Percentiles rank a stretch among this genome's conserved stretches.
Evolutionary conservation across 495 filamentous ascomycete species (phyloP).

Genomic region (Ascobolus immersus): DNA sequence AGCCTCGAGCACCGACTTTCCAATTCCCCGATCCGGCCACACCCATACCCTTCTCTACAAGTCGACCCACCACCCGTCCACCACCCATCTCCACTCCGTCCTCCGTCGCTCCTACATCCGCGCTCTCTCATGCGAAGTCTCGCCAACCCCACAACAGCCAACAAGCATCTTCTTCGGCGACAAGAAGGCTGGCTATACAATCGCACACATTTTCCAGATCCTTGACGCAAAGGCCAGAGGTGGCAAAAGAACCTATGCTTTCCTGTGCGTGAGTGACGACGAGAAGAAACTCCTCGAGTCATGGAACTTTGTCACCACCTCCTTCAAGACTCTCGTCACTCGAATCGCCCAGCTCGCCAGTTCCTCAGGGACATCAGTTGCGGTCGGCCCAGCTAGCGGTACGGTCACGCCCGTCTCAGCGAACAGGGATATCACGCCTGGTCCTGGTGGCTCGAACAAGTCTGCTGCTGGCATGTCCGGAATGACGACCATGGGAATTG

Average conservation of each 20-base stretch:
- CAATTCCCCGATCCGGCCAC: constrained; percentile 26
- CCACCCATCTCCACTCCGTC: constrained; percentile 54
- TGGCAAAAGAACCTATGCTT: constrained; percentile 59
- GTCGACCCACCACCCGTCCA: constrained; percentile 53
- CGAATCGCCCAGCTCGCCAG: constrained; percentile 25
- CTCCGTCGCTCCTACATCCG: constrained; percentile 66
- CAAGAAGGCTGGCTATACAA: constrained; percentile 56
- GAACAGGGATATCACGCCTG: constrained; percentile 27
- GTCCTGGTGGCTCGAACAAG: constrained; percentile 11
- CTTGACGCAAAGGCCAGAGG: constrained; percentile 72
- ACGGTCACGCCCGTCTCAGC: constrained; percentile 10
- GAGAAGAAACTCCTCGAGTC: constrained; percentile 50
- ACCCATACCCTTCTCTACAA: constrained; percentile 67
- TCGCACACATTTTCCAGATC: constrained; percentile 77
- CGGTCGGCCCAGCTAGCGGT: constrained; percentile 20
- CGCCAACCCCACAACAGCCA: constrained; percentile 51
- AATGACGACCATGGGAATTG: constrained; percentile 5
- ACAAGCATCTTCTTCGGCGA: constrained; percentile 84
- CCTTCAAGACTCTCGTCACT: constrained; percentile 51
- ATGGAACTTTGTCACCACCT: constrained; percentile 43
- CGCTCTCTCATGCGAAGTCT: constrained; percentile 60
- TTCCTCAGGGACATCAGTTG: too few species aligned
- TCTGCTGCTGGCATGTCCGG: background rate
- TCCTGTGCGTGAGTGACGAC: constrained; percentile 51
- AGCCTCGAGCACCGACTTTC: constrained; percentile 18